These are phyloP conservation scores for Pulveroboletus sp. DNA, from an alignment of 768 basidiomycete species.

Conservation along the genomic window DNA sequence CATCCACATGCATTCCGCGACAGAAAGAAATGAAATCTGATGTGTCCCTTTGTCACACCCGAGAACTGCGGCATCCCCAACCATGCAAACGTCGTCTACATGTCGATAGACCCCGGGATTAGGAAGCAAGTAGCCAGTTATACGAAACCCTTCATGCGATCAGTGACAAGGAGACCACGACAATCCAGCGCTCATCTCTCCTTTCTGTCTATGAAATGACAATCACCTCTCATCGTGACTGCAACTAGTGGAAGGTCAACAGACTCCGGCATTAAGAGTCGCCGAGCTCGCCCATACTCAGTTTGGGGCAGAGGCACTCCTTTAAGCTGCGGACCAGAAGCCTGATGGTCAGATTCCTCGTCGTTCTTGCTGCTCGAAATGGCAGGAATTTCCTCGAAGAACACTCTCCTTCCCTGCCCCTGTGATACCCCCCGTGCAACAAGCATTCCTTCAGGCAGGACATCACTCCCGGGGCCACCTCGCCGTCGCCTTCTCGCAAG, in stretches of 20 bases:
- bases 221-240: slow-evolving; percentile 43
- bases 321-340: slow-evolving; percentile 22
- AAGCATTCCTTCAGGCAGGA: not conserved
- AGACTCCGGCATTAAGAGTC: slow-evolving; percentile 27
- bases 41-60: slow-evolving; percentile 38
- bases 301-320: slow-evolving; percentile 32
- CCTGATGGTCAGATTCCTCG: slow-evolving; percentile 11
- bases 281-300: slow-evolving; percentile 28
- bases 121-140: slow-evolving; percentile 36
- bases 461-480: slow-evolving; percentile 2
- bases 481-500: slow-evolving; percentile 8
- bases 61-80: slow-evolving; percentile 39
- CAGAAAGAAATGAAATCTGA: slow-evolving; percentile 40
- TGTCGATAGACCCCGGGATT: slow-evolving; percentile 34
- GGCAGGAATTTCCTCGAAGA: slow-evolving; percentile 10
- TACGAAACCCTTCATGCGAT: slow-evolving; percentile 30
- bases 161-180: slow-evolving; percentile 7
- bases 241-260: slow-evolving; percentile 35
- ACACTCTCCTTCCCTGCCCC: slow-evolving; percentile 4
- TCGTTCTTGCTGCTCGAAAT: slow-evolving; percentile 10
- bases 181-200: slow-evolving; percentile 24
- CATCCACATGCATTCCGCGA: slow-evolving; percentile 29
- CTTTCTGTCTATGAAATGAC: slow-evolving; percentile 38
- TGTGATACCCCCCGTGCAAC: slow-evolving; percentile 1
- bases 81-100: slow-evolving; percentile 44